phyloP scores from a whole-genome alignment of 2,329 filamentous ascomycete genomes.

The Blastomyces percursus region DNA sequence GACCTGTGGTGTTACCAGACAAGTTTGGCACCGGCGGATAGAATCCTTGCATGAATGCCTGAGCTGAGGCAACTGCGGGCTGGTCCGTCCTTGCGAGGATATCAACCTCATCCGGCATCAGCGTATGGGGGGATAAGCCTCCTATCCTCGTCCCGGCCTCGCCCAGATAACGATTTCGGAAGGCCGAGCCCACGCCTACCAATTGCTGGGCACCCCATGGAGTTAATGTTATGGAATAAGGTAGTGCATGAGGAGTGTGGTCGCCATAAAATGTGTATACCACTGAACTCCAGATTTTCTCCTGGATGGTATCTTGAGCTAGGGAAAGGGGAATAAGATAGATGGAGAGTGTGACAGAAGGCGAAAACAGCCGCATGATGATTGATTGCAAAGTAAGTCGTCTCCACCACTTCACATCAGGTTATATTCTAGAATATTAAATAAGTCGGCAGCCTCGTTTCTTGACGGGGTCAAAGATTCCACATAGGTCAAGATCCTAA shows the following conservation, averaged over 20 bases:
- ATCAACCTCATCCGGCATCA: constrained; percentile 39
- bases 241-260: constrained; percentile 38
- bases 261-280: constrained; percentile 47
- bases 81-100: constrained; percentile 40
- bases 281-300: constrained; percentile 39
- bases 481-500: neutral
- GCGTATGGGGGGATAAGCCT: constrained; percentile 35
- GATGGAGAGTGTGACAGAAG: neutral
- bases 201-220: constrained; percentile 46
- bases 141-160: constrained; percentile 29
- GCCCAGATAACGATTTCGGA: constrained; percentile 44
- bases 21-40: constrained; percentile 42
- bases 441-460: neutral
- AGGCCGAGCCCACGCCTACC: constrained; percentile 38
- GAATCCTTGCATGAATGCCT: constrained; percentile 52
- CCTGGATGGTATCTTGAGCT: constrained; percentile 19
- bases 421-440: too few relatives aligned
- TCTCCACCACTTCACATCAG: neutral
- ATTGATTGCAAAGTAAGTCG: neutral
- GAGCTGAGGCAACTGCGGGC: constrained; percentile 42
- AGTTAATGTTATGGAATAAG: constrained; percentile 35
- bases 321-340: neutral
- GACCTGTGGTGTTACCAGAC: constrained; percentile 22
- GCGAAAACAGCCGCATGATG: neutral
- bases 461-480: neutral